Base-by-base conservation (phyloP, 495 filamentous ascomycete species). In the Penicillium bovifimosum region DNA sequence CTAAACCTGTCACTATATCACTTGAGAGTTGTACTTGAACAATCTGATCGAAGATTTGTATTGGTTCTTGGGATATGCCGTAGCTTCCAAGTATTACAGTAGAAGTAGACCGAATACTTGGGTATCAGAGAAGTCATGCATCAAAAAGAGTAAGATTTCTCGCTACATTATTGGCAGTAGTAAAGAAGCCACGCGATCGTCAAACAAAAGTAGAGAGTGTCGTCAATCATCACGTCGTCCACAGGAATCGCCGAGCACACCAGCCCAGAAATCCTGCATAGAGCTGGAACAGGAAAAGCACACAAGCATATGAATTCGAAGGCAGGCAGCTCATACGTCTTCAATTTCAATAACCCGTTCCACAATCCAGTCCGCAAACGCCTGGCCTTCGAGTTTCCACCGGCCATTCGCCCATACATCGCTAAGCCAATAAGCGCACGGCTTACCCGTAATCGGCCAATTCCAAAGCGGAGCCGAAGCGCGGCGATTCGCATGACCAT, bases 311-410 rank as follows among this genome's bases (percentile, higher is more conserved):
- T 11, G 41, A 33, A 34, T 17, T 41, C 18, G 26, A 41, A 16
- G 6, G 41, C 34, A 43, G 35, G 17, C 42, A 50, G 36, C 27
- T 63, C 56, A 75, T 17, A 64, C 35, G 7, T 70, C 67, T 10
- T 74, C 65, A 51, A 76, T 62, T 40, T 71, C 65, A 50, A 76
- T 50, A 14, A 72, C 57, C 38, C 54, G 58, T 45, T 75, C 71
- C 18, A 77, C 70, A 16, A 76, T 45, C 74, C 70, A 77, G 58
- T 80, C 66, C n/a, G 72, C 65, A 38, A 75, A 43, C 31, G 49
- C 58, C 56, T 80, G 76, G 6, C 63, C 70, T 42, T 76, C 74
- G 24, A 68, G 39, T 31, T 62, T 77, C 74, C 75, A 78, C 32
- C 64, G 56, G 2, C 65, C 67, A 33, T 66, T 60, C 6, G 41